A percentile compares a stretch with the other conserved stretches of the same genome.
These are phyloP conservation scores for Ramichloridium luteum DNA, from an alignment of 2,329 filamentous ascomycete genomes.

Conservation along the genomic window DNA sequence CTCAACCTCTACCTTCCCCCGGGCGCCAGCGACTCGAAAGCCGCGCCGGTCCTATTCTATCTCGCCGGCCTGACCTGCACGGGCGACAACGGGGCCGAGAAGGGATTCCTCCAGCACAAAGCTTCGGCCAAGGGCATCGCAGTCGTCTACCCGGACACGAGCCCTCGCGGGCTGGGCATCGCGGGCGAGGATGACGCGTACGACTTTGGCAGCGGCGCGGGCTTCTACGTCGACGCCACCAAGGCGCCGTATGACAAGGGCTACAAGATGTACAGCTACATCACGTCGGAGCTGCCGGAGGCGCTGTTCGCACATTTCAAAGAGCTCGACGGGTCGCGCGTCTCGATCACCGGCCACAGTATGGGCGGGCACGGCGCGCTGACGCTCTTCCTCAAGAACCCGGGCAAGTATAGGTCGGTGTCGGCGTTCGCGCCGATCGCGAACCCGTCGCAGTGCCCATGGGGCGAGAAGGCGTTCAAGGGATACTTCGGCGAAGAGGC, in stretches of 20 bases:
- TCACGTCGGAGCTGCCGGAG: conserved; percentile 74
- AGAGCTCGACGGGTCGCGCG: conserved; percentile 54
- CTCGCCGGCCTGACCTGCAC: conserved; percentile 92
- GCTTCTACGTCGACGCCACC: conserved; percentile 88
- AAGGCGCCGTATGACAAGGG: conserved; percentile 58
- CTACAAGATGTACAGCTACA: conserved; percentile 93
- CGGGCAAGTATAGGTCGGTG: conserved; percentile 57
- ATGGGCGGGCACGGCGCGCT: conserved; percentile 97
- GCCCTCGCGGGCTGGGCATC: conserved; percentile 67
- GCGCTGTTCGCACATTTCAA: conserved; percentile 60
- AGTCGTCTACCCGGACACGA: conserved; percentile 91
- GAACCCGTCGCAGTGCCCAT: conserved; percentile 53
- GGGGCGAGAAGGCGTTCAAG: conserved; percentile 89
- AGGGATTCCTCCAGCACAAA: conserved; percentile 80
- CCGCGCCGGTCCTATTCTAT: conserved; percentile 80
- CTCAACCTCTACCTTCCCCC: conserved; percentile 87
- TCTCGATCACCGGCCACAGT: conserved; percentile 84
- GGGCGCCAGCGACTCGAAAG: conserved; percentile 46
- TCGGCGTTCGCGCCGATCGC: conserved; percentile 16
- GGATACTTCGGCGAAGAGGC: conserved; percentile 76
- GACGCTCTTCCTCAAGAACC: conserved; percentile 83
- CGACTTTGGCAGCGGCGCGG: conserved; percentile 85
- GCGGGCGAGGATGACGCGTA: conserved; percentile 75
- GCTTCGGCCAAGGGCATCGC: conserved; percentile 74
- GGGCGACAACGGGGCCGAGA: conserved; percentile 64